Percentiles rank a stretch among this genome's conserved stretches.
These are phyloP conservation scores for Crotalaria pallida DNA, from an alignment of 306 rosid species.

Conservation along the genomic window DNA sequence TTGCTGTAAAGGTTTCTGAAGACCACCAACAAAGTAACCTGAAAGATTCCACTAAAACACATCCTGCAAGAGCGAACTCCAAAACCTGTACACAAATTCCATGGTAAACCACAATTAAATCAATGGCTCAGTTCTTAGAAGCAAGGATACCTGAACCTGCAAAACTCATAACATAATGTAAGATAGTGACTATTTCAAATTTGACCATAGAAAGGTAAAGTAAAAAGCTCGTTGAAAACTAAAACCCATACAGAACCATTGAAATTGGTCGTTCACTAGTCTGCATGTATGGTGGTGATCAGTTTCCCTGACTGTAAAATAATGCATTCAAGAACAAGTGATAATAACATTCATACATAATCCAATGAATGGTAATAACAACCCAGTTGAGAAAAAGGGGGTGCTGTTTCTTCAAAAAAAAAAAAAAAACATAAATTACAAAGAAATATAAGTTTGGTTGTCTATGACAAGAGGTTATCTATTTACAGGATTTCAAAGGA, in stretches of 20 bases:
- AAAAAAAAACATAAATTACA: background rate
- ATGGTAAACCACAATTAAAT: conserved; percentile 45
- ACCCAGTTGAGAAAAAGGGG: background rate
- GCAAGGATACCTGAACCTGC: conserved; percentile 64
- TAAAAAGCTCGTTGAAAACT: conserved; percentile 6
- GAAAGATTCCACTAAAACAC: conserved; percentile 21
- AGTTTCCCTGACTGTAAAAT: conserved; percentile 35
- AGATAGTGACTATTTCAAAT: conserved; percentile 20
- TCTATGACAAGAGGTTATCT: background rate
- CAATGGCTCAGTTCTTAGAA: conserved; percentile 30
- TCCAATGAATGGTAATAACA: background rate
- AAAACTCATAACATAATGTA: conserved; percentile 42
- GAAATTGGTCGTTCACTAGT: conserved; percentile 36
- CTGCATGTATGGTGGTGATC: conserved; percentile 29
- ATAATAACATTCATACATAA: background rate
- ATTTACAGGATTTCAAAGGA: background rate
- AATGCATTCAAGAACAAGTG: conserved; percentile 17
- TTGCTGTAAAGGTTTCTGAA: background rate
- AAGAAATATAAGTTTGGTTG: background rate
- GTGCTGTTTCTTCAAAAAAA: background rate
- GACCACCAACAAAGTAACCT: conserved; percentile 13
- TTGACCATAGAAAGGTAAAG: background rate
- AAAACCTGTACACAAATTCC: conserved; percentile 56
- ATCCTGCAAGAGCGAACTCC: conserved; percentile 11
- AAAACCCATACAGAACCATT: conserved; percentile 34